Conservation (phyloP, 441 rosid species). For the Euphorbia celastroides region DNA sequence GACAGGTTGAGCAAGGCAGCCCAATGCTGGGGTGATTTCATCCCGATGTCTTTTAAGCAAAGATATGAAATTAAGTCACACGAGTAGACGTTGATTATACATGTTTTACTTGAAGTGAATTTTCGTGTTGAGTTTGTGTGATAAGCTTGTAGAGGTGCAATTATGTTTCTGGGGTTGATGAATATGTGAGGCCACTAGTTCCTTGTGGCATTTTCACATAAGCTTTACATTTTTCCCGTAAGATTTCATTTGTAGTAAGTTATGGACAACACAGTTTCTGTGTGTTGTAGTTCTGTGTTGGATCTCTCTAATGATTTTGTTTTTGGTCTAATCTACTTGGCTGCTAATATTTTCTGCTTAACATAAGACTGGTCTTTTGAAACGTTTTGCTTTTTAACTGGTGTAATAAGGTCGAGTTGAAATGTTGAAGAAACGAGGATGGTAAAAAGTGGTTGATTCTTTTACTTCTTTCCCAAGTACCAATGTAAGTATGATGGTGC, state of each 20-base stretch:
- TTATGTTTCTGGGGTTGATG: not conserved
- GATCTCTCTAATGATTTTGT: not conserved
- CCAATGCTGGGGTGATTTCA: slow-evolving; percentile 76
- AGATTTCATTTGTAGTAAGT: not conserved
- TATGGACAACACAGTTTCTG: not conserved
- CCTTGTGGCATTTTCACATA: slow-evolving; percentile 1
- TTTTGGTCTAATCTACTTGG: not conserved
- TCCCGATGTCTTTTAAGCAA: slow-evolving; percentile 42
- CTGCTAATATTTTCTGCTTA: not conserved
- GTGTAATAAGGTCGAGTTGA: too few relatives aligned
- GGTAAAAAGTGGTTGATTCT: too few relatives aligned
- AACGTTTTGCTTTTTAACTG: too few relatives aligned
- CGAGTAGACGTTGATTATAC: not conserved
- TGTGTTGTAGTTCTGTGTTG: not conserved
- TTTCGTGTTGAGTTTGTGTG: not conserved
- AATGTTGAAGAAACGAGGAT: too few relatives aligned
- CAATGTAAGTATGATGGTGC: too few relatives aligned
- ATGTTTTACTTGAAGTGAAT: slow-evolving; percentile 1
- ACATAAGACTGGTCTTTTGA: not conserved
- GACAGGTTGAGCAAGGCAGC: slow-evolving; percentile 80
- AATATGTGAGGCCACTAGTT: slow-evolving; percentile 1
- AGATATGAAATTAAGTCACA: not conserved
- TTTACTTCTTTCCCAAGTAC: too few relatives aligned
- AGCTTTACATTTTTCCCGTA: not conserved
- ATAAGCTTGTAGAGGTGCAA: not conserved